Conservation (phyloP, 768 basidiomycete genomes). For the Naganishia antarctica region DNA sequence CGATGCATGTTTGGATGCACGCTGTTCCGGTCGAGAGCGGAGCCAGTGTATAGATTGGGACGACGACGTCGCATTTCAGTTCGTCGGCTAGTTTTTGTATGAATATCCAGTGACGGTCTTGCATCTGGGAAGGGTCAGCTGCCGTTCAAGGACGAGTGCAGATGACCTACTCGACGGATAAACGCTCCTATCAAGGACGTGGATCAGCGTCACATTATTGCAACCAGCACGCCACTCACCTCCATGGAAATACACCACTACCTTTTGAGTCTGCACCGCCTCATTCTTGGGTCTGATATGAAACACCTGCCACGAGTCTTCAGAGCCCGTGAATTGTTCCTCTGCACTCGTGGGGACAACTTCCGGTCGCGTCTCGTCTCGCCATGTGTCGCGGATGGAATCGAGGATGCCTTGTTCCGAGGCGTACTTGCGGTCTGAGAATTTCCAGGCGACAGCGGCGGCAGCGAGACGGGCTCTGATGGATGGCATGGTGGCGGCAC, state of each 20-base stretch:
- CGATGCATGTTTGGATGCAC: slow-evolving; percentile 20
- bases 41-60: slow-evolving; percentile 29
- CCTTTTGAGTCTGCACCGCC: slow-evolving; percentile 16
- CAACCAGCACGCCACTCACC: too few species aligned
- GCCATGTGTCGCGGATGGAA: neutral
- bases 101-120: slow-evolving; percentile 25
- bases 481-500: slow-evolving; percentile 9
- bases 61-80: slow-evolving; percentile 20
- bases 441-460: neutral
- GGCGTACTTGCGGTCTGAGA: neutral
- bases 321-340: neutral
- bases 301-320: slow-evolving; percentile 24
- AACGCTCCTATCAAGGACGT: too few species aligned
- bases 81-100: slow-evolving; percentile 21
- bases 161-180: slow-evolving; percentile 20
- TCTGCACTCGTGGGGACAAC: slow-evolving; percentile 2
- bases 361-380: neutral
- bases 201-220: too few species aligned
- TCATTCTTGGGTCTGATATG: slow-evolving; percentile 5
- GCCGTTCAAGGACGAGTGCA: neutral
- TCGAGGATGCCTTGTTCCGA: neutral
- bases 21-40: slow-evolving; percentile 25
- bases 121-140: slow-evolving; percentile 8
- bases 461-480: neutral
- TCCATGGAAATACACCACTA: slow-evolving; percentile 33